Evolutionary conservation across 2,329 filamentous ascomycete genomes (phyloP), one percentile per base, ranked within the genome.

Genomic region (Beauveria sp.): DNA sequence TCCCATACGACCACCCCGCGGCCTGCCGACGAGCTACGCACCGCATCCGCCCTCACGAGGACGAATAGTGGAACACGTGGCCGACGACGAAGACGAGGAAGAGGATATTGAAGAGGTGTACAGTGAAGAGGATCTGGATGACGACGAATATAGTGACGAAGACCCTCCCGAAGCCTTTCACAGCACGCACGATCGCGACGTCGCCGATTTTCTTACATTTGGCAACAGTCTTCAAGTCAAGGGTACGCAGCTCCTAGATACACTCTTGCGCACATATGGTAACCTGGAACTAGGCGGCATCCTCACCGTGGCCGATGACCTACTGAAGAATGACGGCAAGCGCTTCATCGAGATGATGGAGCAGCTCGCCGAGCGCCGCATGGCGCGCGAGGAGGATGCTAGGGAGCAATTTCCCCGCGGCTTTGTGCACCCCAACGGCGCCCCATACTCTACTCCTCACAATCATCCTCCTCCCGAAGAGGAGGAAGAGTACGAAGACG

Each of bases 331-430:
- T 76, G 95, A 99, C 76, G 95, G 95, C 70, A 96, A 96, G 76
- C 96, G 96, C 72, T 99, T 99, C 79, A 99, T 99, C 76, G 95
- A 99, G 75, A 99, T 99, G 95, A 99, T 99, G 95, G 95, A 99
- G 75, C 93, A 98, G 78, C 84, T 99, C 69, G 95, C 95, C 43
- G 95, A 99, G 78, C 90, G 93, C 69, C 87, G 95, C 69, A 97
- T 99, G 93, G 91, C 93, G 72, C 88, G 95, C 68, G 93, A 98
- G 79, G 93, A 95, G 77, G 92, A 97, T 72, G 90, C 91, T 45
- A 68, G 74, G 65, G 81, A 85, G 67, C 80, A 84, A 68, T 80
- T 87, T 71, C 80, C 87, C 61, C 82, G 84, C 65, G 81, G 82
- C 71, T 84, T 81, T 64, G 75, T 75, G 66, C 82, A 84, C 70